Percentiles rank a stretch among this genome's conserved stretches.
Evolutionary conservation across 2,329 filamentous ascomycete species (phyloP).

Genomic region (Hymenoscyphus fraxineus): DNA sequence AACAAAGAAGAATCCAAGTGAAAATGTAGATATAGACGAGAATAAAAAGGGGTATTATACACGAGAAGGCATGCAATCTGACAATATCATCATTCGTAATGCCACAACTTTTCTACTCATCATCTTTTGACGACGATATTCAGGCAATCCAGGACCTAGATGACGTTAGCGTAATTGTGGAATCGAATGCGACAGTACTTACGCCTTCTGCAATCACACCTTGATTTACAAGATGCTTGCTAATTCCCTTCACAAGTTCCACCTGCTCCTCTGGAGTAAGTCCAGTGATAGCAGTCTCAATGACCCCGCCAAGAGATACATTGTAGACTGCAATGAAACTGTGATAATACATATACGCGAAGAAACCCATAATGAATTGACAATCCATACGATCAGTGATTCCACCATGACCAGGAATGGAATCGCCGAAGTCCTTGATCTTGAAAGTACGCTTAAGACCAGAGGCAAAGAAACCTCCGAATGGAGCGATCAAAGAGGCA

Average conservation of each 20-base stretch:
- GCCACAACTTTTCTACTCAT: constrained; percentile 23
- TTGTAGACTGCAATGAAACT: constrained; percentile 92
- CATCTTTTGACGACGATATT: constrained; percentile 26
- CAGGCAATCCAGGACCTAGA: constrained; percentile 31
- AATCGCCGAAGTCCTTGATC: constrained; percentile 99
- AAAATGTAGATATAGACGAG: constrained; percentile 17
- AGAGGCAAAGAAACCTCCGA: constrained; percentile 97
- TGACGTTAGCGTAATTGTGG: constrained; percentile 6
- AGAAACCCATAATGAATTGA: constrained; percentile 99
- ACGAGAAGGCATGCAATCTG: constrained; percentile 20
- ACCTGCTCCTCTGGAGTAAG: constrained; percentile 83
- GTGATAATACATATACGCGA: constrained; percentile 97
- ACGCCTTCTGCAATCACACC: constrained; percentile 40
- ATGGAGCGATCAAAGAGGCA: constrained; percentile 92
- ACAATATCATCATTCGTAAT: constrained; percentile 28
- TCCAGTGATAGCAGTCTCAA: constrained; percentile 90
- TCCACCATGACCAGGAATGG: constrained; percentile 93
- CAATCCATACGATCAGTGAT: constrained; percentile 99
- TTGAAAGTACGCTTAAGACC: constrained; percentile 98
- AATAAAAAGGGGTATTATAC: constrained; percentile 26
- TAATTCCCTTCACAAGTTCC: constrained; percentile 66
- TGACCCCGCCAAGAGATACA: constrained; percentile 77
- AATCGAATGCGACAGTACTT: constrained; percentile 14
- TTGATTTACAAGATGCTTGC: constrained; percentile 62
- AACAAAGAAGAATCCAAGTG: constrained; percentile 20